Conservation (phyloP, 192 early-diverging fungal species). For the Coemansia sp. region DNA sequence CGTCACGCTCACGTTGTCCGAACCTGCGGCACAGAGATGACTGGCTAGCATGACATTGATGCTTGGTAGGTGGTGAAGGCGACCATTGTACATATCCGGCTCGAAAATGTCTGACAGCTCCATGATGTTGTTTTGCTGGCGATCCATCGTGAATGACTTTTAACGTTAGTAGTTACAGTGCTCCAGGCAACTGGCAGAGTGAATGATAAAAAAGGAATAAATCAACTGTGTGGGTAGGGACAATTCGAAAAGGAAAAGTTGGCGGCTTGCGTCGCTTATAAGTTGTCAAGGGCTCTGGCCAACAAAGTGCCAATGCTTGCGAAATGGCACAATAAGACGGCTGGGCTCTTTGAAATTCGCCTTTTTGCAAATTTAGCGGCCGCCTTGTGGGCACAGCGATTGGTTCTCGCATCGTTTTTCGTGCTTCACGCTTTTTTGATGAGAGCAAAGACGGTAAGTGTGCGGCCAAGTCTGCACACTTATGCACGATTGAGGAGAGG, state of each 20-base stretch:
- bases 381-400: neutral
- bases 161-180: conserved; percentile 7
- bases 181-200: conserved; percentile 1
- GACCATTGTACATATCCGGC: conserved; percentile 29
- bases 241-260: neutral
- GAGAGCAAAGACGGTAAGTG: neutral
- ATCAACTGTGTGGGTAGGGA: neutral
- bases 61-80: conserved; percentile 22
- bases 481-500: conserved; percentile 6
- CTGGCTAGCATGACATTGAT: conserved; percentile 32
- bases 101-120: conserved; percentile 45
- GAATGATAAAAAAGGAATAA: conserved; percentile 3
- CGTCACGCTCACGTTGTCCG: neutral
- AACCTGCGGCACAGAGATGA: neutral
- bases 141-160: conserved; percentile 22
- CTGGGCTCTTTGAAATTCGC: neutral
- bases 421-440: neutral
- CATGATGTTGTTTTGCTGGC: conserved; percentile 16
- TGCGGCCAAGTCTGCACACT: neutral
- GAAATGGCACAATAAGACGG: neutral
- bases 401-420: conserved; percentile 4
- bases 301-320: neutral
- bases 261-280: neutral
- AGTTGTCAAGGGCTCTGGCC: neutral
- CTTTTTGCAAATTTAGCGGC: neutral